Evolutionary conservation across 805 yeast genomes (phyloP).

Genomic region (Cyberlindnera mrakii): DNA sequence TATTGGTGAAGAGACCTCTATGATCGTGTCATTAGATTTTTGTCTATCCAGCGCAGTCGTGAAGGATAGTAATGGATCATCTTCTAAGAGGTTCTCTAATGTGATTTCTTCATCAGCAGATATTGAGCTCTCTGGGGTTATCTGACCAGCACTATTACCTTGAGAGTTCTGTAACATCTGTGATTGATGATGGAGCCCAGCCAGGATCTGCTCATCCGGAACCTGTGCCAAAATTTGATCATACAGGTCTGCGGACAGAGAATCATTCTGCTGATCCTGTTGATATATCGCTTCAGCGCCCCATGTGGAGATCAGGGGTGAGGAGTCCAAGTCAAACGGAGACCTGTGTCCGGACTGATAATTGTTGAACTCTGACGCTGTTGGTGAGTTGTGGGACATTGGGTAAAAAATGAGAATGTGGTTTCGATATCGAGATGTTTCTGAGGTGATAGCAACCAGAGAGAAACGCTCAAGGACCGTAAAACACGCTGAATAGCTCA

Average conservation of each 20-base stretch:
- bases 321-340: no score
- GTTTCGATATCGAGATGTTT: no score
- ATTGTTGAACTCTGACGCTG: no score
- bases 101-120: slow-evolving; percentile 13
- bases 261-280: background rate
- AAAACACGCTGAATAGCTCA: no score
- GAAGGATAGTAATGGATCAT: slow-evolving; percentile 22
- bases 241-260: slow-evolving; percentile 12
- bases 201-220: slow-evolving; percentile 17
- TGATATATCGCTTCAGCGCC: no score
- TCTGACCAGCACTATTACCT: slow-evolving; percentile 7
- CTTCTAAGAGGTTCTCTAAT: slow-evolving; percentile 21
- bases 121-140: background rate
- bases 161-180: slow-evolving; percentile 2
- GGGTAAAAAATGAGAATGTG: no score
- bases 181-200: slow-evolving; percentile 15
- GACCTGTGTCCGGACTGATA: no score
- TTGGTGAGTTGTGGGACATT: no score
- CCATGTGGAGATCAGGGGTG: no score
- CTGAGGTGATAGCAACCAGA: no score
- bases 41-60: slow-evolving; percentile 23
- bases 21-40: slow-evolving; percentile 24
- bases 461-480: no score
- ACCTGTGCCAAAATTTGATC: slow-evolving; percentile 9
- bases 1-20: slow-evolving; percentile 17